Percentiles rank a stretch among this genome's conserved stretches.
Conservation (phyloP, 73 alveolate species). For the Symbiodinium natans region DNA sequence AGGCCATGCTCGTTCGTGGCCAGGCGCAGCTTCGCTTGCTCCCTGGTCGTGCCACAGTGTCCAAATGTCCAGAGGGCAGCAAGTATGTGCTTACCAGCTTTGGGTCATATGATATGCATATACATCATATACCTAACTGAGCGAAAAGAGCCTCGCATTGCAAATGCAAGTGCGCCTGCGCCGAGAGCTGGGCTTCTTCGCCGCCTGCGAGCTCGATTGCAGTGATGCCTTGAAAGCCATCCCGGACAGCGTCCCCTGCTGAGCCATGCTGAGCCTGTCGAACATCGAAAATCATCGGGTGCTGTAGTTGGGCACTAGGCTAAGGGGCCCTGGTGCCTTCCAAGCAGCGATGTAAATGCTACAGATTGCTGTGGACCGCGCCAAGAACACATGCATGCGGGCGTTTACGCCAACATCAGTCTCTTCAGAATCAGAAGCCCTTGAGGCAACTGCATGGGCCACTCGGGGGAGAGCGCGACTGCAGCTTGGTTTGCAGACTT, state of each 20-base stretch:
- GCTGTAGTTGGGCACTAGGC: too few relatives aligned
- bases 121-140: too few relatives aligned
- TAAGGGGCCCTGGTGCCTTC: too few relatives aligned
- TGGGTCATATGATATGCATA: not conserved
- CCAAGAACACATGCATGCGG: too few relatives aligned
- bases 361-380: too few relatives aligned
- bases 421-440: too few relatives aligned
- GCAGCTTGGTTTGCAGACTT: not conserved
- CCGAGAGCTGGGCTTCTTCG: conserved; percentile 74
- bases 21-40: conserved; percentile 55
- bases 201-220: conserved; percentile 73
- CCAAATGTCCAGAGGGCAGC: not conserved
- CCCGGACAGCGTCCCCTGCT: conserved; percentile 23
- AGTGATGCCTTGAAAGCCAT: conserved; percentile 48
- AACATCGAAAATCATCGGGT: too few relatives aligned
- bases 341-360: too few relatives aligned
- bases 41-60: not conserved
- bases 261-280: not conserved
- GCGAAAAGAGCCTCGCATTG: too few relatives aligned
- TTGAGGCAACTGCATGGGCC: conserved; percentile 68
- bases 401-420: too few relatives aligned
- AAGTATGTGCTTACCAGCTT: not conserved
- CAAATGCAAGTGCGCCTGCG: too few relatives aligned
- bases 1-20: conserved; percentile 74
- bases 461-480: conserved; percentile 55